A percentile compares a stretch with the other conserved stretches of the same genome.
Evolutionary conservation across 805 yeast genomes (phyloP).

Genomic region (Hanseniaspora occidentalis): DNA sequence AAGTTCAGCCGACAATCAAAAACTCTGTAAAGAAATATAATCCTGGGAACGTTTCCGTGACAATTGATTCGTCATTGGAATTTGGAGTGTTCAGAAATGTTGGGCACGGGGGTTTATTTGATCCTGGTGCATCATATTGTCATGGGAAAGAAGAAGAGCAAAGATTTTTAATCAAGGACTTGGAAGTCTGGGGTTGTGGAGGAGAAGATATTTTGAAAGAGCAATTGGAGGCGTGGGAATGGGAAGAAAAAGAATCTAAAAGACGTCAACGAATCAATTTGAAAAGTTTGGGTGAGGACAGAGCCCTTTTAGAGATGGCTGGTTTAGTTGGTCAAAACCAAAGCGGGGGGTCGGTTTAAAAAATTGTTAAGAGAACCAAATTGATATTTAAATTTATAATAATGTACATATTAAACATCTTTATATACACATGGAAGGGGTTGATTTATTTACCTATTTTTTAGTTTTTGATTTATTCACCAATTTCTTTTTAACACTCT

Average conservation of each 20-base stretch:
- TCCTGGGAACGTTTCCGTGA: conserved; percentile 72
- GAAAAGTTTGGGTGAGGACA: conserved; percentile 59
- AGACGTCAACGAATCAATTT: conserved; percentile 63
- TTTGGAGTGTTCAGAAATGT: conserved; percentile 67
- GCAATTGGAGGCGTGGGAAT: conserved; percentile 70
- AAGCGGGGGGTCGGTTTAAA: conserved; percentile 37
- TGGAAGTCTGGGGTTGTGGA: conserved; percentile 92
- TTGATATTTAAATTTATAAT: not conserved
- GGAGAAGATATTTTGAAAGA: conserved; percentile 63
- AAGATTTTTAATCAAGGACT: conserved; percentile 53
- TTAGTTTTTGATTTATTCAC: conserved; percentile 41
- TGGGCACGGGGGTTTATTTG: conserved; percentile 40
- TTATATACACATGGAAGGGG: not conserved
- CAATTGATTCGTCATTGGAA: conserved; percentile 68
- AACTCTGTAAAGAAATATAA: conserved; percentile 32
- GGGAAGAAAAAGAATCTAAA: conserved; percentile 83
- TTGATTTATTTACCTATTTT: too few species aligned
- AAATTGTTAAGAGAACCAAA: not conserved
- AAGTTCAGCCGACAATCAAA: conserved; percentile 44
- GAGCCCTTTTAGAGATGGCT: conserved; percentile 80
- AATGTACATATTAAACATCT: not conserved
- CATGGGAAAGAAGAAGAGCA: conserved; percentile 40
- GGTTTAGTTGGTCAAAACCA: conserved; percentile 39
- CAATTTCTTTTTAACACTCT: conserved; percentile 67
- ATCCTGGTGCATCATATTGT: conserved; percentile 24